phyloP scores from a whole-genome alignment of 2,329 filamentous ascomycete species.

The Calonectria hongkongensis region DNA sequence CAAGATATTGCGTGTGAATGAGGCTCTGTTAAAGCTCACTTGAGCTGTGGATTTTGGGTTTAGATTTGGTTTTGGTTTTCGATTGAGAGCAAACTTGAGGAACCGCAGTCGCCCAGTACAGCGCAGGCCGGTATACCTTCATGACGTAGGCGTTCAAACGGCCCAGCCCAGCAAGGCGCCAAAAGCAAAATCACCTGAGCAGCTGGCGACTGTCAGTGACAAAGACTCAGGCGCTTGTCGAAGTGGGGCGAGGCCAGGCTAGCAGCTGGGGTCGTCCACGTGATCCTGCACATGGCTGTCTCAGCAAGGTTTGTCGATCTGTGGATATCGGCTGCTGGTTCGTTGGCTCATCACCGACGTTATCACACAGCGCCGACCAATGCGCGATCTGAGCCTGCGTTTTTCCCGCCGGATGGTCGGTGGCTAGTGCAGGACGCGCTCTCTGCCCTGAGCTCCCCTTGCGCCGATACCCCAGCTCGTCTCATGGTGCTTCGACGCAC shows the following conservation, averaged over 20 bases:
- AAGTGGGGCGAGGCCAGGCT: conserved; percentile 12
- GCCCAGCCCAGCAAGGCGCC: conserved; percentile 36
- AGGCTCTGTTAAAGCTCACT: conserved; percentile 29
- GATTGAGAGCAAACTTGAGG: conserved; percentile 9
- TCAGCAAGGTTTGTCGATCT: conserved; percentile 37
- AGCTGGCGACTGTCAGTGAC: conserved; percentile 3
- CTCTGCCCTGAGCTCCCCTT: conserved; percentile 14
- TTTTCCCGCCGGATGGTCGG: conserved; percentile 37
- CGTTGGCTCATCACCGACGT: conserved; percentile 48
- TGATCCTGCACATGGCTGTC: conserved; percentile 41
- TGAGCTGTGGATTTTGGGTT: background rate
- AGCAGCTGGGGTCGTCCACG: conserved; percentile 40
- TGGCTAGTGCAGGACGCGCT: conserved; percentile 44
- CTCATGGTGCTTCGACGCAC: background rate
- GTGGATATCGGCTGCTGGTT: conserved; percentile 39
- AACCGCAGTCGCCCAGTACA: background rate
- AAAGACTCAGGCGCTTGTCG: conserved; percentile 10
- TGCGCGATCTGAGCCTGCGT: conserved; percentile 44
- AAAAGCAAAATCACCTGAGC: conserved; percentile 19
- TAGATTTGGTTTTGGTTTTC: background rate
- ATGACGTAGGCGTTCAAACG: conserved; percentile 32
- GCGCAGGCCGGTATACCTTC: background rate
- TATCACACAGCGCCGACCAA: conserved; percentile 49
- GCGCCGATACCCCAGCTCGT: conserved; percentile 29
- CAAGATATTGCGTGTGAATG: conserved; percentile 5